These are phyloP conservation scores for Pneumocystis oryctolagi DNA, from an alignment of 1,139 yeast species.

Conservation along the genomic window DNA sequence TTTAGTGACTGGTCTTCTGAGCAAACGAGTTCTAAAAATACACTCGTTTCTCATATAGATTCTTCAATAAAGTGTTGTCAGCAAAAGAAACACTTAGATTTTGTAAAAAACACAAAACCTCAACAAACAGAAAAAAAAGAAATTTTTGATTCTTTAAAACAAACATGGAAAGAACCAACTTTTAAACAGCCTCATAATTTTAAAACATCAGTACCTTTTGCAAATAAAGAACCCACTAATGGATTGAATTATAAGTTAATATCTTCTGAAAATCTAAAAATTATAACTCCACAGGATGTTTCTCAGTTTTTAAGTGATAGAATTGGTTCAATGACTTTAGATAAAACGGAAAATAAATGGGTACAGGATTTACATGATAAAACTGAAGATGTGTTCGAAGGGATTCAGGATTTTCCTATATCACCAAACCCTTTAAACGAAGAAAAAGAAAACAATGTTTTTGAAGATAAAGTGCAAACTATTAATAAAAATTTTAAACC, in stretches of 20 bases:
- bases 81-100: background rate
- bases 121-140: background rate
- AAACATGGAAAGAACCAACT: background rate
- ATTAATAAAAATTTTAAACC: background rate
- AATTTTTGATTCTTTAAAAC: background rate
- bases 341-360: background rate
- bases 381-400: conserved; percentile 1
- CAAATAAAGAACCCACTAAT: background rate
- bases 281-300: background rate
- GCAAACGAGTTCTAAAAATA: background rate
- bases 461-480: background rate
- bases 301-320: background rate
- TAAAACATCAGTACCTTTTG: background rate
- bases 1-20: conserved; percentile 1
- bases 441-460: background rate
- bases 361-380: background rate
- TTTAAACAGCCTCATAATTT: background rate
- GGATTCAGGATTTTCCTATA: background rate
- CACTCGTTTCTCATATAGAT: background rate
- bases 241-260: background rate
- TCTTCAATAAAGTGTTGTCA: background rate
- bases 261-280: background rate
- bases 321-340: conserved; percentile 1
- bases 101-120: background rate
- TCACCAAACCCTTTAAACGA: background rate